Evolutionary conservation across 345 rosid genomes (phyloP).

Genomic region (Bretschneidera sinensis): DNA sequence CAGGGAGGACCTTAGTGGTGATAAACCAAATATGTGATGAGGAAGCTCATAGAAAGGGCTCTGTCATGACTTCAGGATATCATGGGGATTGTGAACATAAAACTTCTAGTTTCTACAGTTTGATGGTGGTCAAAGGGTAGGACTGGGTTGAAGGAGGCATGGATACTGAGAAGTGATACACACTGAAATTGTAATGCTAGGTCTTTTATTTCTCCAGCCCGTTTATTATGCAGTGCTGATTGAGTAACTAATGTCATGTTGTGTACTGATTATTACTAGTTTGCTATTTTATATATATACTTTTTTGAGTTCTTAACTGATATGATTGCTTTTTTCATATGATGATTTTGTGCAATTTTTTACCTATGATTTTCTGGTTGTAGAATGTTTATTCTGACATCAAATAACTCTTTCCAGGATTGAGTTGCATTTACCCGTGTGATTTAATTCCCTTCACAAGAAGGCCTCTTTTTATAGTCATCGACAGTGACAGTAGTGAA

Average conservation of each 20-base stretch:
- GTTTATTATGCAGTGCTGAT: not conserved
- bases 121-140: not conserved
- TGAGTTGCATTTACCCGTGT: slow-evolving; percentile 72
- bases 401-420: slow-evolving; percentile 43
- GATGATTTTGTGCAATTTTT: not conserved
- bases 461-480: slow-evolving; percentile 70
- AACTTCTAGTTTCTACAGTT: not conserved
- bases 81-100: not conserved
- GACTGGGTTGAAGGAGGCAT: too few relatives aligned
- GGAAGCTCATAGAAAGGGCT: too few relatives aligned
- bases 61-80: too few relatives aligned
- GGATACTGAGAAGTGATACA: too few relatives aligned
- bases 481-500: slow-evolving; percentile 75
- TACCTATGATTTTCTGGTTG: not conserved
- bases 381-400: slow-evolving; percentile 13
- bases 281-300: slow-evolving; percentile 5
- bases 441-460: slow-evolving; percentile 93
- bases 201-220: too few relatives aligned
- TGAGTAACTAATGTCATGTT: not conserved
- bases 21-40: too few relatives aligned
- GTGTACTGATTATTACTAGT: not conserved
- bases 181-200: too few relatives aligned
- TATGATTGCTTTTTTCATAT: slow-evolving; percentile 6
- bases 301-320: slow-evolving; percentile 1
- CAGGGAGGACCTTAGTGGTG: too few relatives aligned